A percentile compares a stretch with the other conserved stretches of the same genome.
Conservation (phyloP, 805 yeast species). For the Peterozyma xylosa region DNA sequence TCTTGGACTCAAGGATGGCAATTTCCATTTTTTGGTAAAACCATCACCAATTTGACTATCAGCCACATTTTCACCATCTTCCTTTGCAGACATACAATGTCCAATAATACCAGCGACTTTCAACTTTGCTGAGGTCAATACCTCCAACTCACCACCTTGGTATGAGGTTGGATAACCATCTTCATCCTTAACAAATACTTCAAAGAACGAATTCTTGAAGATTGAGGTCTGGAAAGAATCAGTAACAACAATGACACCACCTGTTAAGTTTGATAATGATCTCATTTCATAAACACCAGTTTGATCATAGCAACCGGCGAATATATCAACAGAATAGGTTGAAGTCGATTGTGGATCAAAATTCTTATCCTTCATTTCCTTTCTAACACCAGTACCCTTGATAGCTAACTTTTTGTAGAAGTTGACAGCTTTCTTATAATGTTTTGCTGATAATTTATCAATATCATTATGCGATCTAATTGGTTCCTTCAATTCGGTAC, state of each 20-base stretch:
- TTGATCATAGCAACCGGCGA: conserved; percentile 95
- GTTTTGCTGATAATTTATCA: conserved; percentile 84
- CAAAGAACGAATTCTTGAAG: conserved; percentile 85
- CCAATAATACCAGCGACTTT: conserved; percentile 93
- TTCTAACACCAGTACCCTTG: conserved; percentile 49
- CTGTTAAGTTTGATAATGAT: conserved; percentile 74
- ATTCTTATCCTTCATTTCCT: conserved; percentile 27
- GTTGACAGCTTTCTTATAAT: conserved; percentile 77
- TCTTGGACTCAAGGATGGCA: conserved; percentile 79
- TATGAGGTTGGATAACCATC: conserved; percentile 86
- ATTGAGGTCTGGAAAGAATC: conserved; percentile 94
- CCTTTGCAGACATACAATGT: conserved; percentile 71
- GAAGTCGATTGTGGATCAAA: conserved; percentile 31
- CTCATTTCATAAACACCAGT: conserved; percentile 94
- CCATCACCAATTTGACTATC: conserved; percentile 95
- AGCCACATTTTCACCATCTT: conserved; percentile 68
- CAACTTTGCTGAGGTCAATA: conserved; percentile 79
- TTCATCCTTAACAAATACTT: conserved; percentile 80
- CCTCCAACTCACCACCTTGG: conserved; percentile 82
- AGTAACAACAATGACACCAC: conserved; percentile 81
- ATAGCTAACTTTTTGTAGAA: conserved; percentile 71
- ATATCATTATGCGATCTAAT: conserved; percentile 96
- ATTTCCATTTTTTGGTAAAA: conserved; percentile 81
- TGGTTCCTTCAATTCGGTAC: conserved; percentile 87
- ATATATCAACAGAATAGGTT: conserved; percentile 81